Evolutionary conservation across 805 yeast species (phyloP), one percentile per base, ranked within the genome.

Genomic region (Saccharomycopsis javanensis): DNA sequence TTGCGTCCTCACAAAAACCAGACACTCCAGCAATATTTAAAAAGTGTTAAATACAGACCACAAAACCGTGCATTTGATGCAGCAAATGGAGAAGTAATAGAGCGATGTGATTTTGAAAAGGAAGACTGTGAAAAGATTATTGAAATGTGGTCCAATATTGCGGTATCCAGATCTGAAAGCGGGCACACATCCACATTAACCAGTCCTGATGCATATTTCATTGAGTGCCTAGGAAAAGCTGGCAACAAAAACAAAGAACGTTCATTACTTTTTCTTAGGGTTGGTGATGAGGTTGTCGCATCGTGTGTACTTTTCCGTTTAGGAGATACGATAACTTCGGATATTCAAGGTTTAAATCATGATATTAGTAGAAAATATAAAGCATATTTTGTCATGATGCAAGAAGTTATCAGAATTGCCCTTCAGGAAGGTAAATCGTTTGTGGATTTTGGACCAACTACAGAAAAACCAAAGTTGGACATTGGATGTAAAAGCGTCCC

Each of bases 321-420:
- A 11, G 48, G 48, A 23, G 48, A 42, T 20, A 42, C 48, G 3
- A 42, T 42, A 42, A 42, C 48, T 1, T 42, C 48, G 3, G 48
- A 42, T 42, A 42, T 42, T 2, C 48, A 42, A 23, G 48, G 48
- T 8, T 10, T 42, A 11, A 42, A 42, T 23, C 48, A 42, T 8
- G 48, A 42, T 5, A 42, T 42, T 2, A 20, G 48, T 23, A 42
- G 48, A 42, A 42, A 42, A 42, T 42, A 42, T 20, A 42, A 42
- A n/a, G 48, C 48, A 5, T 42, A 42, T 20, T 42, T 42, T 23
- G 48, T 42, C 28, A 42, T 42, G 48, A 42, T 42, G 48, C 48
- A 42, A 23, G 48, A 42, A 42, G 48, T 42, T 42, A 20, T 42
- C 48, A 42, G 48, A 20, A 42, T 42, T 10, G 48, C 48, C 4